Evolutionary conservation across 306 rosid species (phyloP).

Genomic region (Fragaria iinumae): DNA sequence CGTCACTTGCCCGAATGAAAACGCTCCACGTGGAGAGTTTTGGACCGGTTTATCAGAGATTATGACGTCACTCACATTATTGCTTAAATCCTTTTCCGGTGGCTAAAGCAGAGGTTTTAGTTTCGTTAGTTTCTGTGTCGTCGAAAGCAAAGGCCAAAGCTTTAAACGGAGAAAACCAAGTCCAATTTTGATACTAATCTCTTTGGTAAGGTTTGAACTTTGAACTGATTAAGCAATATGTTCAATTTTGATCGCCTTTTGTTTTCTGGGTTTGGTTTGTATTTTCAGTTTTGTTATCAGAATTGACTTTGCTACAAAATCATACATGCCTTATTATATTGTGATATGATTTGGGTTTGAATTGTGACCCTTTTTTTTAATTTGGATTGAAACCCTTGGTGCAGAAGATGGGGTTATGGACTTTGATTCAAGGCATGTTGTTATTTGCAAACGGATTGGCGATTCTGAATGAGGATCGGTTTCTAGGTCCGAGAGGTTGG

Average conservation of each 20-base stretch:
- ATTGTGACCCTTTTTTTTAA: too few relatives aligned
- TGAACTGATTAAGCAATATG: neutral
- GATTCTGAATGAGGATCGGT: constrained; percentile 85
- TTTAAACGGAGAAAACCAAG: neutral
- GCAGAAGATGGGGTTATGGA: constrained; percentile 72
- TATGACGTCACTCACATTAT: neutral
- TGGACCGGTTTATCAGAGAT: neutral
- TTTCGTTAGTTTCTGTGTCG: neutral
- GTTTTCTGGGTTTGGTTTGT: too few relatives aligned
- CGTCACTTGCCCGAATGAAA: neutral
- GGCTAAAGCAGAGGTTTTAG: neutral
- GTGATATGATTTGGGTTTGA: neutral
- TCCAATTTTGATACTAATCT: neutral
- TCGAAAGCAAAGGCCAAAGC: constrained; percentile 4
- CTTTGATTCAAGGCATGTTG: constrained; percentile 60
- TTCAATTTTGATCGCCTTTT: neutral
- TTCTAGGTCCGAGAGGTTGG: constrained; percentile 84
- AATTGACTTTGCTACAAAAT: neutral
- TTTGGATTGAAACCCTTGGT: constrained; percentile 10
- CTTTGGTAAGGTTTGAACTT: neutral
- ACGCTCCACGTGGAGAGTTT: neutral
- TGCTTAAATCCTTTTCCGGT: neutral
- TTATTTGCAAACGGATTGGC: constrained; percentile 74
- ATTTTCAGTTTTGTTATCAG: neutral
- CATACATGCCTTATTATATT: neutral